phyloP scores from a whole-genome alignment of 202 grass and related monocot species.

The Carex arenaria region DNA sequence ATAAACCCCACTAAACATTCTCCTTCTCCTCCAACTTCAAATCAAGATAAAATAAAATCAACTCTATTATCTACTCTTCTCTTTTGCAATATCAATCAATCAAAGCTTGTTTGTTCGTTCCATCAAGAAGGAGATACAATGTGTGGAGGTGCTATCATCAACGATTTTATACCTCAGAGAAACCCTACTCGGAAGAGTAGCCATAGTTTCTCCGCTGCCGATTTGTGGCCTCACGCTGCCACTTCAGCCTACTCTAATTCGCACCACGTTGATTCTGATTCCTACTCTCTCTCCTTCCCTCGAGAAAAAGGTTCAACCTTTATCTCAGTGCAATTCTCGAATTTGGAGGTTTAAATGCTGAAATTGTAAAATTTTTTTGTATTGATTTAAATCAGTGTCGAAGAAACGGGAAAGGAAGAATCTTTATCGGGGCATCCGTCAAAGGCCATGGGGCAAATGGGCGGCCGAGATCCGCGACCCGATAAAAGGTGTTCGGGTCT shows the following conservation, averaged over 20 bases:
- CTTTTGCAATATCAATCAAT: too few relatives aligned
- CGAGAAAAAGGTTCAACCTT: slow-evolving; percentile 28
- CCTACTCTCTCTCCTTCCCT: not conserved
- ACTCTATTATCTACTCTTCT: too few relatives aligned
- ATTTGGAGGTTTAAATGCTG: too few relatives aligned
- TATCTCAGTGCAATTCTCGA: too few relatives aligned
- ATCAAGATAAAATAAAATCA: too few relatives aligned
- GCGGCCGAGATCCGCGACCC: slow-evolving; percentile 50
- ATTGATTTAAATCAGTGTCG: slow-evolving; percentile 11
- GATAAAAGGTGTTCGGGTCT: slow-evolving; percentile 81
- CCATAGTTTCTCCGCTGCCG: slow-evolving; percentile 18
- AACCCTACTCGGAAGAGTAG: not conserved
- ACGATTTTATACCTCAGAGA: slow-evolving; percentile 50
- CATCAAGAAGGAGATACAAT: slow-evolving; percentile 18
- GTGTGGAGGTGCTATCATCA: slow-evolving; percentile 82
- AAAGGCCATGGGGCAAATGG: slow-evolving; percentile 50
- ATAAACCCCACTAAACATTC: too few relatives aligned
- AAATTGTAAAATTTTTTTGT: not conserved
- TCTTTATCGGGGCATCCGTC: slow-evolving; percentile 62
- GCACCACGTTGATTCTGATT: not conserved
- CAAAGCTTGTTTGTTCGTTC: not conserved
- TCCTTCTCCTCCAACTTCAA: too few relatives aligned
- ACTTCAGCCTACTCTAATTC: not conserved
- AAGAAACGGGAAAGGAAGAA: slow-evolving; percentile 57
- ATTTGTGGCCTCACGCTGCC: slow-evolving; percentile 41